Conservation (phyloP, 129 eudicot species). For the Centaurea solstitialis region DNA sequence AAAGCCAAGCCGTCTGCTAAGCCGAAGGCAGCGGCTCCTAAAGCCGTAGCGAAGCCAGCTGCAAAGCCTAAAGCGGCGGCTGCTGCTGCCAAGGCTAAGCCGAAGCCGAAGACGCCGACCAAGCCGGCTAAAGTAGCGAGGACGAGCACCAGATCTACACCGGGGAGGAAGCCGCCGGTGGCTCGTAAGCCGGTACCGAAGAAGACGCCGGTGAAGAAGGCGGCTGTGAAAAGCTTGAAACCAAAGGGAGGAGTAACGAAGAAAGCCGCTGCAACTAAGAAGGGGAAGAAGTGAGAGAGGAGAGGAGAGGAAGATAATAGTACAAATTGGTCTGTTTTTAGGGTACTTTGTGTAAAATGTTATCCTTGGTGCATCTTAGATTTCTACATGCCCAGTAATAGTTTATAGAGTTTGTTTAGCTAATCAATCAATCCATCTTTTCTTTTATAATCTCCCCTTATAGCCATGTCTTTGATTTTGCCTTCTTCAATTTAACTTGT, state of each 20-base stretch:
- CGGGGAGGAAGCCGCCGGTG: conserved; percentile 43
- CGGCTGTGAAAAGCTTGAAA: conserved; percentile 33
- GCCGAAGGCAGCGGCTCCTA: conserved; percentile 35
- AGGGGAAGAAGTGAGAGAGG: conserved; percentile 29
- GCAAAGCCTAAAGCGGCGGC: conserved; percentile 33
- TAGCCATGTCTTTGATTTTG: background rate
- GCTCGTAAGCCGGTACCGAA: conserved; percentile 20
- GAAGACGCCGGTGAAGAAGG: conserved; percentile 43
- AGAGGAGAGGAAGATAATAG: background rate
- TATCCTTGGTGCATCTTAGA: conserved; percentile 32
- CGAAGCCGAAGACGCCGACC: conserved; percentile 27
- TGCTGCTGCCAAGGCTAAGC: conserved; percentile 29
- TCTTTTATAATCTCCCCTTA: background rate
- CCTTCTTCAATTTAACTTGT: background rate
- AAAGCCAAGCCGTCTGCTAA: conserved; percentile 36
- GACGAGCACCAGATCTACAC: conserved; percentile 54
- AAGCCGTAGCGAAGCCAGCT: conserved; percentile 32
- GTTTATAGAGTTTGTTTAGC: conserved; percentile 36
- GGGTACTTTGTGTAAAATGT: conserved; percentile 41
- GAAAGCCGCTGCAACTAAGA: conserved; percentile 28
- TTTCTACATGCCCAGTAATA: conserved; percentile 20
- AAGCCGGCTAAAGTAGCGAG: conserved; percentile 47
- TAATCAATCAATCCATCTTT: conserved; percentile 17
- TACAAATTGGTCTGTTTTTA: conserved; percentile 26
- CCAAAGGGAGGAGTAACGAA: conserved; percentile 20